Base-by-base conservation (phyloP, 352 stramenopile genomes). In the Pythium monospermum region DNA sequence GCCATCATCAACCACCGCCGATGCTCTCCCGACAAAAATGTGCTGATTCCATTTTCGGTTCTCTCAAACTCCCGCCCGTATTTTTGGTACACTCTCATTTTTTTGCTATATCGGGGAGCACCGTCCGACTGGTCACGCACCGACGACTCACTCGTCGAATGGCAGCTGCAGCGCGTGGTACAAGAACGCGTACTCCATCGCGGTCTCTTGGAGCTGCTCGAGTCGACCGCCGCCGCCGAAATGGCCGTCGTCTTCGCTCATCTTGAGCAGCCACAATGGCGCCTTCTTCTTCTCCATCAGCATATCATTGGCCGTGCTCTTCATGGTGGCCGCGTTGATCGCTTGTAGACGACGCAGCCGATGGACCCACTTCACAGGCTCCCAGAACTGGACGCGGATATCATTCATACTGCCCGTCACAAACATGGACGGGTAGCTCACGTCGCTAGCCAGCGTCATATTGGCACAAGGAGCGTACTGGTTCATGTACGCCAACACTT, bases 401-500 rank as follows among this genome's bases (percentile, higher is more conserved):
- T 95, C 85, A 39, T 92, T 87, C 39, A 94, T 62, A 49, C 79
- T 85, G 2, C 79, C 83, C 2, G 85, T 95, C 27, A 95, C 69
- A 39, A 92, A 73, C 83, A 93, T 93, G 26, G 76, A 74, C 16
- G 84, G 84, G 46, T 90, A 93, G 19, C 53, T 51, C 1, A 49
- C 36, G 11, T 61, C 59, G 4, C 52, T 35, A 0, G 64, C 64
- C 32, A 94, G 52, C n/a, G n/a, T n/a, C n/a, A n/a, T n/a, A 57
- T 94, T 94, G 35, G 85, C 77, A 23, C 70, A 85, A 15, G 84
- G 84, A 7, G 80, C 78, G 50, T 94, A 95, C n/a, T 83, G 89
- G 23, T 69, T 52, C 32, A 95, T 93, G 64, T 91, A 94, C 18
- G 71, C 64, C 25, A 60, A 59, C 12, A 77, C 69, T 5, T 69